Base-by-base conservation (phyloP, 176 grass and related monocot species). In the Aegilops tauschii region DNA sequence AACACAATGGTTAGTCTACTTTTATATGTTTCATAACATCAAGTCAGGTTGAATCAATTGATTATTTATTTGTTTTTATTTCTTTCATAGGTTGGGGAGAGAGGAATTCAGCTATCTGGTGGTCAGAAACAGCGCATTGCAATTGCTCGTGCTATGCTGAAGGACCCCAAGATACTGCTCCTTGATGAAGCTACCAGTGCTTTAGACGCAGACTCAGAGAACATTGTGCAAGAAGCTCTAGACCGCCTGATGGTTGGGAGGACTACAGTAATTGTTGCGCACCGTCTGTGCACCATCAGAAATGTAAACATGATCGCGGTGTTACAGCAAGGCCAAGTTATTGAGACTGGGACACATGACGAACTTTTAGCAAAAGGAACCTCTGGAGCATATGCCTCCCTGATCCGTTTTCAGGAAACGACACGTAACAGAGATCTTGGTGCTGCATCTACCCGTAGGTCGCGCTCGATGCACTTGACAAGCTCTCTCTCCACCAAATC, bases 161-260 rank as follows among this genome's bases (percentile, higher is more conserved):
- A 96, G 90, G 91, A 99, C 78, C 97, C 97, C 5, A 99, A 97
- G 73, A 93, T 99, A 87, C 87, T 99, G 75, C 94, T 99, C 17
- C 94, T 99, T 21, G 97, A 99, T 93, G 97, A 99, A 88, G 97
- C 97, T 63, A 99, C 97, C 40, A 99, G 97, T 80, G 97, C 97
- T 61, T 88, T 99, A 80, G 97, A 99, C 78, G 90, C 92, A 71
- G 97, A 90, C n/a, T 99, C 94, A 30, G 97, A 99, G 80, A 94
- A 69, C 89, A 94, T 94, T 78, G 97, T 99, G 20, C 97, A 99
- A 86, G 92, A 97, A 88, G 97, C 97, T 71, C 84, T 99, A 31
- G 97, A 99, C 31, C 92, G 94, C 44, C 87, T 99, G 58, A 99
- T 99, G 97, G 85, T 96, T 77, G 97, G 94, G 20, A 92, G 97